A percentile compares a stretch with the other conserved stretches of the same genome.
Conservation (phyloP, 2,329 filamentous ascomycete genomes). For the Cladophialophora bantiana region DNA sequence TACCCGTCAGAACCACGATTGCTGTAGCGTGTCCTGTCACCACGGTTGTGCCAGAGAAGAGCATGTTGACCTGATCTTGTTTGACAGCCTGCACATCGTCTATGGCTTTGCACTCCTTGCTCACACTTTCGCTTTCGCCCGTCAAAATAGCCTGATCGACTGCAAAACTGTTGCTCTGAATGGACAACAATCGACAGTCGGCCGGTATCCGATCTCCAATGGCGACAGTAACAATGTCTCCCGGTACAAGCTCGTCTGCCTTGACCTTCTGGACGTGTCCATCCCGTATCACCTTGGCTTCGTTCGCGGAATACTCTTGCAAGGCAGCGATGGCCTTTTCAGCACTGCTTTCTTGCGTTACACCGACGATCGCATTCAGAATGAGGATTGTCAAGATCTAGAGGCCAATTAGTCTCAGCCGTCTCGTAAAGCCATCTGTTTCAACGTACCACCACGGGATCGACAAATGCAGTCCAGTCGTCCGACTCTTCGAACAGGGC, state of each 20-base stretch:
- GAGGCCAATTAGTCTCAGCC: slow-evolving; percentile 14
- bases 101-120: slow-evolving; percentile 76
- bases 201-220: slow-evolving; percentile 94
- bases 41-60: slow-evolving; percentile 97
- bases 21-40: slow-evolving; percentile 93
- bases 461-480: slow-evolving; percentile 96
- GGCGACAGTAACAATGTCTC: slow-evolving; percentile 85
- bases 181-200: slow-evolving; percentile 86
- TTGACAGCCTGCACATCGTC: slow-evolving; percentile 85
- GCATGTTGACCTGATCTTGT: slow-evolving; percentile 96
- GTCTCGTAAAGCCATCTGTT: background rate
- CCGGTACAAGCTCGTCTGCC: slow-evolving; percentile 96
- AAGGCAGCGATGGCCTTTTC: slow-evolving; percentile 98
- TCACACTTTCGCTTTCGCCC: slow-evolving; percentile 95
- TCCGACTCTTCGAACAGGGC: slow-evolving; percentile 92
- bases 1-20: slow-evolving; percentile 87
- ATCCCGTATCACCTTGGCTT: slow-evolving; percentile 90
- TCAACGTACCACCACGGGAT: slow-evolving; percentile 83
- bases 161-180: slow-evolving; percentile 96
- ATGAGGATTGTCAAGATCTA: slow-evolving; percentile 96
- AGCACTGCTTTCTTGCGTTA: slow-evolving; percentile 97
- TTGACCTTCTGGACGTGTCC: slow-evolving; percentile 82
- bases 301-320: slow-evolving; percentile 98
- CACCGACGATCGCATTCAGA: slow-evolving; percentile 94
- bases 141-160: slow-evolving; percentile 97